phyloP scores from a whole-genome alignment of 2,329 filamentous ascomycete species.

The Aureobasidium subglaciale region DNA sequence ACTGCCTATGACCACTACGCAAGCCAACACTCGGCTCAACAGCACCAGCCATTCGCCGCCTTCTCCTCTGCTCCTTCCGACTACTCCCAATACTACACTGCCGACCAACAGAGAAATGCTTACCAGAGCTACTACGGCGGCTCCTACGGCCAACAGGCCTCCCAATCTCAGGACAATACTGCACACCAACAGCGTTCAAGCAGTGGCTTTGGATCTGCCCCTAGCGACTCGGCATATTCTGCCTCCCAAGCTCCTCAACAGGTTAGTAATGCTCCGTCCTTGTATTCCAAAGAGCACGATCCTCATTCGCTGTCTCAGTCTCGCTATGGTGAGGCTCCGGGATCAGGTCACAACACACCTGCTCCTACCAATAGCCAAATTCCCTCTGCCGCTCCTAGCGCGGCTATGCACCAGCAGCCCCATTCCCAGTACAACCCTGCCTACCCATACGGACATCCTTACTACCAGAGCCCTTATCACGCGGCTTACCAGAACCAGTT shows the following conservation, averaged over 20 bases:
- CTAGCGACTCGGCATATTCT: constrained; percentile 55
- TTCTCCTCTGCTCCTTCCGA: constrained; percentile 71
- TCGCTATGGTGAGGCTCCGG: constrained; percentile 68
- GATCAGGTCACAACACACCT: constrained; percentile 84
- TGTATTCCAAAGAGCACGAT: constrained; percentile 24
- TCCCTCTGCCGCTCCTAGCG: constrained; percentile 37
- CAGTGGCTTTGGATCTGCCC: constrained; percentile 62
- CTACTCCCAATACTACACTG: constrained; percentile 79
- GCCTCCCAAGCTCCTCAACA: constrained; percentile 53
- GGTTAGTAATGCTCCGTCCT: constrained; percentile 22
- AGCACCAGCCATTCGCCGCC: constrained; percentile 52
- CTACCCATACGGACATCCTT: constrained; percentile 55
- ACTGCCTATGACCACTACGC: constrained; percentile 42
- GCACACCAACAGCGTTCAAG: constrained; percentile 68
- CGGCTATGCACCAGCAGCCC: constrained; percentile 43
- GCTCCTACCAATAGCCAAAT: constrained; percentile 62
- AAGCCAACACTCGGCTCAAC: constrained; percentile 51
- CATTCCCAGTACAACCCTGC: constrained; percentile 44
- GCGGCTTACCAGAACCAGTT: constrained; percentile 58
- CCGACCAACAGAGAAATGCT: constrained; percentile 64
- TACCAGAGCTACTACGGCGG: constrained; percentile 62
- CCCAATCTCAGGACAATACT: constrained; percentile 61
- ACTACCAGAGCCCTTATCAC: constrained; percentile 57
- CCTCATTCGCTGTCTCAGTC: constrained; percentile 47
- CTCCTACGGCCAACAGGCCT: constrained; percentile 45